These are phyloP conservation scores for Phytophthora kernoviae DNA, from an alignment of 352 stramenopile genomes.

Conservation along the genomic window DNA sequence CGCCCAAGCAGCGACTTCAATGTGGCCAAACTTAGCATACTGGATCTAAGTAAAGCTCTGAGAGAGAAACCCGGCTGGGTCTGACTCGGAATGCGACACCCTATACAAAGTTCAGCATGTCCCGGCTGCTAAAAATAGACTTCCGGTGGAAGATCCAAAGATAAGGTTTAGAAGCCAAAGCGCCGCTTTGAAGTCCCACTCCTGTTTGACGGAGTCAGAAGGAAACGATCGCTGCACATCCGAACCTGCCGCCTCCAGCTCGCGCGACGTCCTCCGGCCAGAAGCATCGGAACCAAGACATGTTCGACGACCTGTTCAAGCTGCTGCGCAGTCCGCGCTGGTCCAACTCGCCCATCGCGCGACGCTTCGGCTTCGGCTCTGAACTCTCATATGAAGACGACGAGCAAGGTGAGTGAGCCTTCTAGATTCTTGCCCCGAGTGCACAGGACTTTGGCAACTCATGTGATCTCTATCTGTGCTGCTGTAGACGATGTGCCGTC, in stretches of 20 bases:
- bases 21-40: neutral
- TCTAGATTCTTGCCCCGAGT: neutral
- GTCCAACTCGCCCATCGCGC: constrained; percentile 75
- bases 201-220: constrained; percentile 4
- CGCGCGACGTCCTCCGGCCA: constrained; percentile 1
- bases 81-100: neutral
- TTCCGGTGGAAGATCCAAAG: constrained; percentile 25
- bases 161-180: constrained; percentile 27
- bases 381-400: constrained; percentile 70
- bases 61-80: neutral
- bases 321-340: constrained; percentile 82
- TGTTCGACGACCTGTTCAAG: constrained; percentile 82
- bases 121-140: neutral
- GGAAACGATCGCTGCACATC: constrained; percentile 31
- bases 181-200: constrained; percentile 10
- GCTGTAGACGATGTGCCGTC: constrained; percentile 48
- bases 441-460: constrained; percentile 4
- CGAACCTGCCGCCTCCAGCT: constrained; percentile 24
- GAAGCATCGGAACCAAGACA: constrained; percentile 21
- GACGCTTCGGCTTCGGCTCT: constrained; percentile 68
- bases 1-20: too few relatives aligned
- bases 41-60: neutral
- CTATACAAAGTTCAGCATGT: neutral
- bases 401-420: constrained; percentile 41
- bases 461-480: constrained; percentile 6